Evolutionary conservation across 129 eudicot genomes (phyloP).

Genomic region (Artemisia tridentata): DNA sequence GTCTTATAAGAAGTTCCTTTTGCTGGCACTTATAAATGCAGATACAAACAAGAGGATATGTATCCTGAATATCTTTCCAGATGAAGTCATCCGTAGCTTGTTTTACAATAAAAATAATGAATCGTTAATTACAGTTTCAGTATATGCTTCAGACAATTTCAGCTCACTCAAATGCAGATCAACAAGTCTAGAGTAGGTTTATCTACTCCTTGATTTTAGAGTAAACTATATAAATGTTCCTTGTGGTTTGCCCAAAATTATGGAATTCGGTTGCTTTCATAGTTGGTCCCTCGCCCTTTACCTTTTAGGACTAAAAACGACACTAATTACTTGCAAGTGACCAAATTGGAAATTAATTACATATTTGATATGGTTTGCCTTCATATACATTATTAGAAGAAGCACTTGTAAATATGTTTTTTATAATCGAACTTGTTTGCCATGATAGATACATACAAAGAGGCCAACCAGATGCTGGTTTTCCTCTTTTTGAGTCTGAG

Average conservation of each 20-base stretch:
- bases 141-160: constrained; percentile 76
- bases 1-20: background rate
- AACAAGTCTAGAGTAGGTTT: constrained; percentile 71
- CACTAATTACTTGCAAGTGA: too few species aligned
- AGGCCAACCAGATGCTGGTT: constrained; percentile 81
- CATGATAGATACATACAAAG: constrained; percentile 46
- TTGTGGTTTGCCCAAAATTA: too few species aligned
- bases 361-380: background rate
- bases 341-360: too few species aligned
- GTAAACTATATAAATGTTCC: constrained; percentile 10
- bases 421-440: background rate
- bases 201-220: constrained; percentile 7
- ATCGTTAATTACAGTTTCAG: constrained; percentile 79
- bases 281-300: too few species aligned
- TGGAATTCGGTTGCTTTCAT: too few species aligned
- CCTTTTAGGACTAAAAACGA: too few species aligned
- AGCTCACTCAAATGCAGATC: constrained; percentile 89
- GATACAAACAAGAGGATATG: constrained; percentile 78
- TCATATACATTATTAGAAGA: background rate
- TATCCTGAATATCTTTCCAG: constrained; percentile 66
- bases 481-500: constrained; percentile 75
- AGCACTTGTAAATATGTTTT: background rate
- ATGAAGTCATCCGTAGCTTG: constrained; percentile 84
- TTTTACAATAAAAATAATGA: constrained; percentile 82
- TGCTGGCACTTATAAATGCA: constrained; percentile 33